A percentile compares a stretch with the other conserved stretches of the same genome.
Conservation (phyloP, 345 rosid species). For the Populus nigra region DNA sequence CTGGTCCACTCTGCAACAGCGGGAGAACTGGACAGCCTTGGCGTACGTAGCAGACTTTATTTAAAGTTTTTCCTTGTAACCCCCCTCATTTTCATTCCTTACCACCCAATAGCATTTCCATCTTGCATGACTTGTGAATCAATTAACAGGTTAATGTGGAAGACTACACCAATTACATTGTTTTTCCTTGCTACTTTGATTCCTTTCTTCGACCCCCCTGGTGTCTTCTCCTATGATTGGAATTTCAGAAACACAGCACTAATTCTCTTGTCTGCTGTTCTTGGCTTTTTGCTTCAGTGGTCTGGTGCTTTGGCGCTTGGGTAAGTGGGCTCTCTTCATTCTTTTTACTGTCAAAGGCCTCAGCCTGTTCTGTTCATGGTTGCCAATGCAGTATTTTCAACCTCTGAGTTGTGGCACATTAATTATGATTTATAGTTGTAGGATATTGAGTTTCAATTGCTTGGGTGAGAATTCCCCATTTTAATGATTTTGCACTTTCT, state of each 20-base stretch:
- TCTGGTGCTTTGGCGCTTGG: conserved; percentile 97
- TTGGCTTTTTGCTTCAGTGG: conserved; percentile 98
- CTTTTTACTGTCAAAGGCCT: not conserved
- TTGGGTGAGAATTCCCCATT: not conserved
- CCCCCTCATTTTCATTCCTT: not conserved
- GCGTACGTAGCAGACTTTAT: conserved; percentile 54
- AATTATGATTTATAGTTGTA: not conserved
- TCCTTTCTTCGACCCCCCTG: conserved; percentile 91
- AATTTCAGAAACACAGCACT: conserved; percentile 50
- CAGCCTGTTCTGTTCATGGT: not conserved
- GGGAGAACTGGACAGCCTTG: conserved; percentile 88
- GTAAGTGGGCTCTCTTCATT: conserved; percentile 40
- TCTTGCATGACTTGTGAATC: conserved; percentile 7
- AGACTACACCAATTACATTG: conserved; percentile 88
- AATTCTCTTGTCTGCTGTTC: conserved; percentile 70
- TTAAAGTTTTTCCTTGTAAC: not conserved
- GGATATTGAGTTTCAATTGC: not conserved
- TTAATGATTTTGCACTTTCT: not conserved
- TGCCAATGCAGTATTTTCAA: not conserved
- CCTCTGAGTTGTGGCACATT: not conserved
- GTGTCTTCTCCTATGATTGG: conserved; percentile 74
- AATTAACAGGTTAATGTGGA: conserved; percentile 88
- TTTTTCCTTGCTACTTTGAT: conserved; percentile 74
- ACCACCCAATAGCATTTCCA: not conserved
- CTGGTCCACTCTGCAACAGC: conserved; percentile 90